These are phyloP conservation scores for Pythium brachiatum DNA, from an alignment of 352 stramenopile species.

Conservation along the genomic window DNA sequence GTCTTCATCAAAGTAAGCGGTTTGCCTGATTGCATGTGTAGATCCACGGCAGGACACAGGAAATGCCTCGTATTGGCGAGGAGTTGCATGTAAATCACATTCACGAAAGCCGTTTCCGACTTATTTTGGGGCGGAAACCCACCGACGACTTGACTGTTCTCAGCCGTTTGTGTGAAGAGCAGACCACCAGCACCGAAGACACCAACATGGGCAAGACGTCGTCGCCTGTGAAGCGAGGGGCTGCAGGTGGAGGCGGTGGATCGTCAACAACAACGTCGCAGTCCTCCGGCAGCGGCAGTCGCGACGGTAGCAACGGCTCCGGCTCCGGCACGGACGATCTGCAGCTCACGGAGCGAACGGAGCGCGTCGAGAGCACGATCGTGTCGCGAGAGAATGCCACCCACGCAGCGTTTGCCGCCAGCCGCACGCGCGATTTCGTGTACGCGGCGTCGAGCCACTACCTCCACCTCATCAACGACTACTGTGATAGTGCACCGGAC, in stretches of 20 bases:
- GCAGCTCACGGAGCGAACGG: conserved; percentile 23
- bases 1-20: not conserved
- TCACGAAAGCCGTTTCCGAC: conserved; percentile 1
- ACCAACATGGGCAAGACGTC: conserved; percentile 11
- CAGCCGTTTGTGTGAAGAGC: not conserved
- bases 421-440: conserved; percentile 67
- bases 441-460: conserved; percentile 63
- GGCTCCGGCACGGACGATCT: conserved; percentile 26
- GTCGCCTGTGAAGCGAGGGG: conserved; percentile 20
- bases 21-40: not conserved
- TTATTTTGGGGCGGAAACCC: not conserved
- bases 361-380: conserved; percentile 62
- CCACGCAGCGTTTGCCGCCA: conserved; percentile 69
- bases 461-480: conserved; percentile 63
- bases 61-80: not conserved
- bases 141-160: not conserved
- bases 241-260: not conserved
- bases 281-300: not conserved
- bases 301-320: not conserved
- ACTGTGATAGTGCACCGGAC: conserved; percentile 48
- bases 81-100: conserved; percentile 3
- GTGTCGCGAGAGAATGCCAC: conserved; percentile 72
- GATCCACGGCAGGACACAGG: not conserved
- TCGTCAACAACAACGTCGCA: conserved; percentile 8
- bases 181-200: not conserved